Percentiles rank a stretch among this genome's conserved stretches.
These are phyloP conservation scores for Clarireedia monteithiana DNA, from an alignment of 2,329 filamentous ascomycete genomes.

Conservation along the genomic window DNA sequence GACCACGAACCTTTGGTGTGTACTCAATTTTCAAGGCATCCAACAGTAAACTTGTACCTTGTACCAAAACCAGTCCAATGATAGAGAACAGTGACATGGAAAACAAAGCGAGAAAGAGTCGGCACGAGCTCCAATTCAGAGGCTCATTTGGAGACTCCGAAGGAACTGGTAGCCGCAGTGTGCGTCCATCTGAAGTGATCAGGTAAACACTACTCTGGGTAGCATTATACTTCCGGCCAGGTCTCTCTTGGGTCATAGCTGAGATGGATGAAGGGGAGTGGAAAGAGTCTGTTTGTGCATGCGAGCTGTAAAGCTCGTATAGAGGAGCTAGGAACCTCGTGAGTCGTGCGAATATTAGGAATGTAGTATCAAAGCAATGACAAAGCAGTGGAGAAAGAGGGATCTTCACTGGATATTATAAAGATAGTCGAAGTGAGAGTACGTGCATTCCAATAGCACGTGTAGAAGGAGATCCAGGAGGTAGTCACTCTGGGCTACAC, in stretches of 20 bases:
- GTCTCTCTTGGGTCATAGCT: neutral
- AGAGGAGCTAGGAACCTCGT: too few species aligned
- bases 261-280: neutral
- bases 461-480: too few species aligned
- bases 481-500: too few species aligned
- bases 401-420: too few species aligned
- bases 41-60: neutral
- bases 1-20: neutral
- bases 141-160: constrained; percentile 7
- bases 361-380: too few species aligned
- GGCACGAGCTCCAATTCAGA: neutral
- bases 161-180: constrained; percentile 27
- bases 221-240: neutral
- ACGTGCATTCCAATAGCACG: too few species aligned
- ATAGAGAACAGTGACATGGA: neutral
- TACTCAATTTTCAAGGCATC: neutral
- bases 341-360: too few species aligned
- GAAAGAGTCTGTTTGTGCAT: neutral
- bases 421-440: too few species aligned
- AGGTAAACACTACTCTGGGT: constrained; percentile 24
- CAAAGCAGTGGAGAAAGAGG: too few species aligned
- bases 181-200: constrained; percentile 28
- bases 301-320: too few species aligned
- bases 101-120: neutral
- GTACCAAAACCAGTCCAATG: neutral